A percentile compares a stretch with the other conserved stretches of the same genome.
Conservation (phyloP, 305 asterid genomes). For the Vinca major region DNA sequence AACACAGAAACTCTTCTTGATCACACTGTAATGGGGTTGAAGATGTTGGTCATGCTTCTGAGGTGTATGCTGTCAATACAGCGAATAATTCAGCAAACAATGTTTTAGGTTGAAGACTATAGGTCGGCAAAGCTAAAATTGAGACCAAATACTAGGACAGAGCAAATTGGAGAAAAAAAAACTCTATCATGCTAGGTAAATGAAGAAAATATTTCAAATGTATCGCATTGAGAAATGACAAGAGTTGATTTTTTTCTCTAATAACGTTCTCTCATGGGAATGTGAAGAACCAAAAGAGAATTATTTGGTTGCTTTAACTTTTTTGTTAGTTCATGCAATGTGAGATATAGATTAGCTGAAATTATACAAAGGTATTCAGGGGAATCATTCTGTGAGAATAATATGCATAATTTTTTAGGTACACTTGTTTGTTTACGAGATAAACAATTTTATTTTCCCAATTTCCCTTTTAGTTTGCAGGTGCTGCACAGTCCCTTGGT, state of each 20-base stretch:
- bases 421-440: background rate
- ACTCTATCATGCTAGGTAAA: background rate
- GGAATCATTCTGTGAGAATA: too few species aligned
- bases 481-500: constrained; percentile 94
- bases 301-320: too few species aligned
- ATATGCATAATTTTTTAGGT: too few species aligned
- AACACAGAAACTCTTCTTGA: background rate
- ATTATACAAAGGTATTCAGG: too few species aligned
- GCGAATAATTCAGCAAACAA: too few species aligned
- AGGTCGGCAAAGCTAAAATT: background rate
- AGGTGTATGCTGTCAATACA: background rate
- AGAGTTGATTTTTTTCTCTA: background rate
- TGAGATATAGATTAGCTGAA: too few species aligned
- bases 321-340: too few species aligned
- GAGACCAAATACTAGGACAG: background rate
- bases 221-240: background rate
- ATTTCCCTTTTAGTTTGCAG: constrained; percentile 60
- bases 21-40: background rate
- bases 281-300: background rate
- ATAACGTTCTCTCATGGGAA: background rate
- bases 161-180: background rate
- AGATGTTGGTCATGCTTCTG: too few species aligned
- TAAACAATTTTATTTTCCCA: background rate
- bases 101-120: background rate
- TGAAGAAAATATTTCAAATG: background rate